Percentiles rank a stretch among this genome's conserved stretches.
Evolutionary conservation across 768 basidiomycete species (phyloP).

Genomic region (Suillus subaureus): DNA sequence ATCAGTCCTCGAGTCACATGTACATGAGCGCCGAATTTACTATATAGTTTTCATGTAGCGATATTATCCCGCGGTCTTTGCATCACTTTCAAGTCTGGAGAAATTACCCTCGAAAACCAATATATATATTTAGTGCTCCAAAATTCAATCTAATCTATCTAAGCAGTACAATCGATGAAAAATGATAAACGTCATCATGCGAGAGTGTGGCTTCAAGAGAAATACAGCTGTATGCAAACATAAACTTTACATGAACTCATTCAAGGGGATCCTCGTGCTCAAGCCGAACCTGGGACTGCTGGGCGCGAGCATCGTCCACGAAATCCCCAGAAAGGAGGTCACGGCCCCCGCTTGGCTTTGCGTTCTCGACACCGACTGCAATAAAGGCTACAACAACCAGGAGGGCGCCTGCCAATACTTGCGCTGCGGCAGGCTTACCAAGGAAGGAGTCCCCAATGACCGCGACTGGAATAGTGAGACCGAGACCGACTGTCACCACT

Average conservation of each 20-base stretch:
- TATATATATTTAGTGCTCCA: background rate
- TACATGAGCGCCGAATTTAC: background rate
- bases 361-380: conserved; percentile 64
- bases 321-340: conserved; percentile 9
- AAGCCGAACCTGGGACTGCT: conserved; percentile 10
- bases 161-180: background rate
- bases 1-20: background rate
- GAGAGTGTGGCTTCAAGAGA: background rate
- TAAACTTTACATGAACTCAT: background rate
- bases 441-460: conserved; percentile 79
- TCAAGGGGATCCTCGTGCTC: conserved; percentile 13
- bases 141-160: background rate
- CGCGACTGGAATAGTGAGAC: conserved; percentile 91
- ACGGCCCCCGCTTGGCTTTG: conserved; percentile 40
- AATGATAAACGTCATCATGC: background rate
- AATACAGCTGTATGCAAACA: background rate
- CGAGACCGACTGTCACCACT: conserved; percentile 90
- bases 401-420: conserved; percentile 73
- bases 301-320: conserved; percentile 8
- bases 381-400: conserved; percentile 80
- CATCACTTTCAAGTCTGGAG: too few relatives aligned
- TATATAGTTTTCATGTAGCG: background rate
- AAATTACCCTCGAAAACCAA: background rate
- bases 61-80: background rate
- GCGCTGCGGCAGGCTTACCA: conserved; percentile 52